Conservation (phyloP, 2,329 filamentous ascomycete genomes). For the Fulvia fulva region DNA sequence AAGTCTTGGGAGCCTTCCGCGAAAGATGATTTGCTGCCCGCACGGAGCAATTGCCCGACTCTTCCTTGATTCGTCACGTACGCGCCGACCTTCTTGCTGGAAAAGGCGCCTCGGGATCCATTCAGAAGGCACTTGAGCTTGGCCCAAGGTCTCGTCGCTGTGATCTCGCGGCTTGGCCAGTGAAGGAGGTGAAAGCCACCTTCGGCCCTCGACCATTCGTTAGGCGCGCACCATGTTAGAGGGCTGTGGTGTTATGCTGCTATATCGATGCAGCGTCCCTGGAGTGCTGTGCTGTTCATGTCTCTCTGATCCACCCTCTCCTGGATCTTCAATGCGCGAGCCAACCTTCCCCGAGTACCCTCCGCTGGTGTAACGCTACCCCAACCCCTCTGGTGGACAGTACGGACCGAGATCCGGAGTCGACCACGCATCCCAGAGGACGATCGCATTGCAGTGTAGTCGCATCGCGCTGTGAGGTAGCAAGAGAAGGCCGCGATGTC, state of each 20-base stretch:
- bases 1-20: background rate
- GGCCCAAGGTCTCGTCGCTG: slow-evolving; percentile 11
- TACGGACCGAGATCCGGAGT: slow-evolving; percentile 11
- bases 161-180: slow-evolving; percentile 9
- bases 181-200: slow-evolving; percentile 11
- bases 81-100: slow-evolving; percentile 3
- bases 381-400: slow-evolving; percentile 12
- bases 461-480: background rate
- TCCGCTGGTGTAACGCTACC: slow-evolving; percentile 15
- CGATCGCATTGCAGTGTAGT: background rate
- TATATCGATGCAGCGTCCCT: slow-evolving; percentile 15
- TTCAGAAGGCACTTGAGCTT: slow-evolving; percentile 4
- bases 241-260: slow-evolving; percentile 6
- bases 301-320: slow-evolving; percentile 11
- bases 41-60: background rate
- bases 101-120: slow-evolving; percentile 1
- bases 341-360: slow-evolving; percentile 4
- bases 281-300: slow-evolving; percentile 17
- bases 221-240: slow-evolving; percentile 19
- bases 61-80: background rate
- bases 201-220: slow-evolving; percentile 22
- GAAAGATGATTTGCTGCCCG: background rate
- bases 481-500: slow-evolving; percentile 38
- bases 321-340: slow-evolving; percentile 19
- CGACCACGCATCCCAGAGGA: background rate